Base-by-base conservation (phyloP, 2,329 filamentous ascomycete genomes). In the Epichloe brachyelytri region DNA sequence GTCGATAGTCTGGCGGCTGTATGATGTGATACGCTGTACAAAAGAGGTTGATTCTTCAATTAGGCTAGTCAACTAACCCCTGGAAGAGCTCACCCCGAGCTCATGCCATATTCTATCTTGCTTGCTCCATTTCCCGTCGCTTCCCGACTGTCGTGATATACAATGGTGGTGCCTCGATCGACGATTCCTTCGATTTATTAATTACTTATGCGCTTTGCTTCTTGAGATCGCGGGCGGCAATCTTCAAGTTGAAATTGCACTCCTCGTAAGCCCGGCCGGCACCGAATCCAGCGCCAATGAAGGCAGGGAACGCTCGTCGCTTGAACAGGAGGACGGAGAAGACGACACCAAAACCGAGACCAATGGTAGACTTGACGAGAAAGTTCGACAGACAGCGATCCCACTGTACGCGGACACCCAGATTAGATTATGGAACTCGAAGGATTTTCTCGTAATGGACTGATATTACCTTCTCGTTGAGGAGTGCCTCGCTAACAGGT, bases 251-350 rank as follows among this genome's bases (percentile, higher is more conserved):
- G 74, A 78, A 86, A 75, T 98, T 95, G 73, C 93, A 96, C 77
- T 98, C 93, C 72, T 98, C 93, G 77, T 95, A 98, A 53, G 93
- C 93, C 64, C 94, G 83, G 63, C 93, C 93, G 57, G 90, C 90
- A 67, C 94, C 93, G 68, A 98, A 97, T 52, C 93, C 93, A 51
- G 91, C 78, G 58, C 93, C 93, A 59, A 95, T 80, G 67, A 88
- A 93, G n/a, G 90, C 93, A 52, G 93, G 93, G 88, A 91, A 98
- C 59, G 93, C 88, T 74, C 93, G 85, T 71, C 94, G 86, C 80
- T 95, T 95, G 82, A 98, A 98, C 51, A 98, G 74, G 53, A 98
- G 85, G 55, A 98, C 90, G 55, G 93, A 97, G 78, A 98, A 97
- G 72, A 98, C 88, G 69, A 98, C 85, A 67, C 93, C 93, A 73